These are phyloP conservation scores for Scheffersomyces parashehatae DNA, from an alignment of 1,139 yeast genomes.

Conservation along the genomic window DNA sequence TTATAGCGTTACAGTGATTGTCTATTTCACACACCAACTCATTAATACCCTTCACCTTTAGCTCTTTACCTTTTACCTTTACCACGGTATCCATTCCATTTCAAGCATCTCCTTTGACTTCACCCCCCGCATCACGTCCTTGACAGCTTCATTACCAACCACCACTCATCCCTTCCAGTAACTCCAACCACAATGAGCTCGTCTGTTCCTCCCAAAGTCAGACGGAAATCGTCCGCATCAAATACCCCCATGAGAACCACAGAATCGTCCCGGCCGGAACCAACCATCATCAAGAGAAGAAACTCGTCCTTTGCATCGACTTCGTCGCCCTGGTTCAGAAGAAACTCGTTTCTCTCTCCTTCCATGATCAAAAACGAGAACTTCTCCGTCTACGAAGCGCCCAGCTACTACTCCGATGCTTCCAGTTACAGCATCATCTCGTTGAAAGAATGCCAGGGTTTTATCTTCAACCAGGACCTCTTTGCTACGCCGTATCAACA, in stretches of 20 bases:
- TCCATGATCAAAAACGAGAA: constrained; percentile 65
- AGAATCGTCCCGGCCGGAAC: constrained; percentile 11
- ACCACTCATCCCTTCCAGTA: too few relatives aligned
- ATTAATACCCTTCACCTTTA: too few relatives aligned
- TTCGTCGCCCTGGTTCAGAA: constrained; percentile 57
- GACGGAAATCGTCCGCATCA: too few relatives aligned
- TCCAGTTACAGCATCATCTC: constrained; percentile 43
- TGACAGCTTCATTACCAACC: too few relatives aligned
- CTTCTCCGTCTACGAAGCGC: constrained; percentile 56
- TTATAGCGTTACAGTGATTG: too few relatives aligned
- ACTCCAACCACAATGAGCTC: too few relatives aligned
- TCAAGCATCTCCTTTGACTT: too few relatives aligned
- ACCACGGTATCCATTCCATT: too few relatives aligned
- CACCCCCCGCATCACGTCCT: too few relatives aligned
- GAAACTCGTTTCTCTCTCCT: constrained; percentile 60
- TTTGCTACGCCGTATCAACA: constrained; percentile 71
- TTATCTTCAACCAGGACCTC: constrained; percentile 70
- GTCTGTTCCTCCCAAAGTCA: too few relatives aligned
- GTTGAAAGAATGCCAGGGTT: constrained; percentile 69
- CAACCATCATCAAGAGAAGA: constrained; percentile 22
- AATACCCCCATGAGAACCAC: not conserved
- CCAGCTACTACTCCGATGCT: constrained; percentile 29
- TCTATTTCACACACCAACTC: too few relatives aligned
- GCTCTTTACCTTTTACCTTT: too few relatives aligned
- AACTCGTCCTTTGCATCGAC: constrained; percentile 48